Evolutionary conservation across 495 filamentous ascomycete species (phyloP).

Genomic region (Letharia columbiana): DNA sequence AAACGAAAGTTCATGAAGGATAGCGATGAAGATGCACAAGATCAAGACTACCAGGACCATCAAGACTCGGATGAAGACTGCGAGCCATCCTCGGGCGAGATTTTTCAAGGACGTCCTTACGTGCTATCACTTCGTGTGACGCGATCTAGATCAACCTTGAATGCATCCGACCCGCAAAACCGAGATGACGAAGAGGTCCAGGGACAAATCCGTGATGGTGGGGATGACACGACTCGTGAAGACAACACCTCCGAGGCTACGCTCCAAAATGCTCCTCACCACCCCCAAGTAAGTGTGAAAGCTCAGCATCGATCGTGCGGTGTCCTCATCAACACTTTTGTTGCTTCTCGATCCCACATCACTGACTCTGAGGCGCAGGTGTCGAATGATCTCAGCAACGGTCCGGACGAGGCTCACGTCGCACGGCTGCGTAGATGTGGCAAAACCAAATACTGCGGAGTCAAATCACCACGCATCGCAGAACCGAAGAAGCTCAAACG

Average conservation of each 20-base stretch:
- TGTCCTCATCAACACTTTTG: neutral
- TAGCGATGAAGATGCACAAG: neutral
- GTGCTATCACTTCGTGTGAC: neutral
- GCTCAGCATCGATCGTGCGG: neutral
- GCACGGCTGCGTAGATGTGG: neutral
- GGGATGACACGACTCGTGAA: neutral
- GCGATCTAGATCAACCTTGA: neutral
- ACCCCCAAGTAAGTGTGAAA: neutral
- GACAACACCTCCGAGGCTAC: neutral
- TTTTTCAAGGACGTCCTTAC: rapidly evolving
- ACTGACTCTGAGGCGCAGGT: neutral
- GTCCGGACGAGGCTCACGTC: neutral
- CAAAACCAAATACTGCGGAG: neutral
- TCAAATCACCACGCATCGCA: neutral
- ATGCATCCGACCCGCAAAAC: neutral
- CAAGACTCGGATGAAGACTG: neutral
- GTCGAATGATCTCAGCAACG: neutral
- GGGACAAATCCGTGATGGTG: neutral
- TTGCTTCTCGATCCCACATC: neutral
- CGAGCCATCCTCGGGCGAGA: neutral
- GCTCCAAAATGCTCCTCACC: neutral
- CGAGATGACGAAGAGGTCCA: neutral
- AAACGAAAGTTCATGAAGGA: neutral
- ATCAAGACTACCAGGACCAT: neutral
- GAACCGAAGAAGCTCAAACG: neutral